Conservation (phyloP, 2,329 filamentous ascomycete genomes). For the Botrytis hyacinthi region DNA sequence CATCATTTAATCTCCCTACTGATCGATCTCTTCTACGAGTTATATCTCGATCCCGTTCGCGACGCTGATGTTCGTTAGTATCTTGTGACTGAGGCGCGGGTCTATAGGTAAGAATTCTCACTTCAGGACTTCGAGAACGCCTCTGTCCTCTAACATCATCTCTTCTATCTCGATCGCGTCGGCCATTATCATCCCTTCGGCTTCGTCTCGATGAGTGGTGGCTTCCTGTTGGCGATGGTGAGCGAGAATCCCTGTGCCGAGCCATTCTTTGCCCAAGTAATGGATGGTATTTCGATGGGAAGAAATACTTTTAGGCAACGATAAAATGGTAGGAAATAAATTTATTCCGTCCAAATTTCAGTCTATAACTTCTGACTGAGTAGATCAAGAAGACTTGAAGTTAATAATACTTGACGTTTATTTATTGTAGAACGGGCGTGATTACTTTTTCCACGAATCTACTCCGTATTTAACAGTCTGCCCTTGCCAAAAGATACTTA, state of each 20-base stretch:
- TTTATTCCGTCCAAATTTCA: background rate
- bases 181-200: conserved; percentile 50
- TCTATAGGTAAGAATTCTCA: conserved; percentile 44
- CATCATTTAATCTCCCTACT: conserved; percentile 64
- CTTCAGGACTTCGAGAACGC: conserved; percentile 61
- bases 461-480: background rate
- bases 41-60: conserved; percentile 57
- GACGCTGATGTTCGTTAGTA: conserved; percentile 48
- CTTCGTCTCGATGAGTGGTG: conserved; percentile 64
- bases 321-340: conserved; percentile 17
- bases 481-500: background rate
- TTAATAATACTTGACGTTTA: background rate
- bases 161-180: conserved; percentile 49
- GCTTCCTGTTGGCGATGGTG: conserved; percentile 92
- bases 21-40: conserved; percentile 70
- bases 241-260: conserved; percentile 66
- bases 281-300: conserved; percentile 31
- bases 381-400: background rate
- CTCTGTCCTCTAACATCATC: conserved; percentile 51
- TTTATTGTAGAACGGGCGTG: background rate
- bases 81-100: conserved; percentile 22
- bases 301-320: conserved; percentile 46
- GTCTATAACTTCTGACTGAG: background rate
- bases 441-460: background rate
- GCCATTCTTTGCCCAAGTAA: conserved; percentile 50